Evolutionary conservation across 2,329 filamentous ascomycete species (phyloP).

Genomic region (Colletotrichum orchidophilum): DNA sequence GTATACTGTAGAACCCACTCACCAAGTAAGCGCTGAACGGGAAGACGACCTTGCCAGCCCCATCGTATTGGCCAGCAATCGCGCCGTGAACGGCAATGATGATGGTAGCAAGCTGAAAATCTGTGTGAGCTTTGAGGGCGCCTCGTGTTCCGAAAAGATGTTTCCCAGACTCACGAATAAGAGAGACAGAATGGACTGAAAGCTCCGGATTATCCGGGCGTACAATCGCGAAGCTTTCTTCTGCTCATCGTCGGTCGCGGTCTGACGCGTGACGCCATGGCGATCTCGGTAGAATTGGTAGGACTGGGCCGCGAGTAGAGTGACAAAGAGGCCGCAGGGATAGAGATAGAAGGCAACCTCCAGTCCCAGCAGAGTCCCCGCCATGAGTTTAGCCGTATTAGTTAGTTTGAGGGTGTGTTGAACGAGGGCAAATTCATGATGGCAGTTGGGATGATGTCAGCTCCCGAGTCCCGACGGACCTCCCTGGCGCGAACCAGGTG

Average conservation of each 20-base stretch:
- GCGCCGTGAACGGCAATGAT: slow-evolving; percentile 44
- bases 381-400: slow-evolving; percentile 40
- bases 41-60: slow-evolving; percentile 42
- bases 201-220: slow-evolving; percentile 45
- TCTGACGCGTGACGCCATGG: slow-evolving; percentile 38
- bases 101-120: slow-evolving; percentile 43
- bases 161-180: slow-evolving; percentile 36
- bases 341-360: slow-evolving; percentile 53
- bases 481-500: background rate
- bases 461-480: slow-evolving; percentile 12
- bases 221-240: slow-evolving; percentile 43
- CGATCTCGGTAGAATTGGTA: slow-evolving; percentile 48
- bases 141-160: background rate
- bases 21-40: slow-evolving; percentile 53
- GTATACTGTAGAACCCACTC: slow-evolving; percentile 1
- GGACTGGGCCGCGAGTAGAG: slow-evolving; percentile 47
- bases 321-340: slow-evolving; percentile 48
- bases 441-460: slow-evolving; percentile 11
- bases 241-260: slow-evolving; percentile 39
- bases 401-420: slow-evolving; percentile 1
- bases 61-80: slow-evolving; percentile 40
- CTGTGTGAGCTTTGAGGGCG: background rate
- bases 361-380: slow-evolving; percentile 45
- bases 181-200: slow-evolving; percentile 45
- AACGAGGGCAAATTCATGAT: background rate